Percentiles rank a stretch among this genome's conserved stretches.
phyloP scores from a whole-genome alignment of 306 rosid species.

The Phaseolus lunatus region DNA sequence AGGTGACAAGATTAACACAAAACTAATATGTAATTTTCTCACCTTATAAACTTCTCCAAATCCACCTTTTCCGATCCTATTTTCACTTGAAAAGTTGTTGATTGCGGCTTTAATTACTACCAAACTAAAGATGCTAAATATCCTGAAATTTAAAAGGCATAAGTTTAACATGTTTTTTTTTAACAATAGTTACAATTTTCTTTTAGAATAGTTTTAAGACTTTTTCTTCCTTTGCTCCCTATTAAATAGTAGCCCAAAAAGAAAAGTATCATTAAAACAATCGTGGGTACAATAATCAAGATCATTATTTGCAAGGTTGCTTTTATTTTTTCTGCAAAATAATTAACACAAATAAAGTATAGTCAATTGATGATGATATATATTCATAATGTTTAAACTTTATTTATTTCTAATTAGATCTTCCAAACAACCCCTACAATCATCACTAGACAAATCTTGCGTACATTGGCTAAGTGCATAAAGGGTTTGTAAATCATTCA shows the following conservation, averaged over 20 bases:
- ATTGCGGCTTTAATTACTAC: not conserved
- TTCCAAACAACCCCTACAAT: not conserved
- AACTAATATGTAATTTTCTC: not conserved
- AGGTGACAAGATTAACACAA: too few relatives aligned
- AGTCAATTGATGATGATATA: not conserved
- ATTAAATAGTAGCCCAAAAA: not conserved
- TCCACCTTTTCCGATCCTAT: not conserved
- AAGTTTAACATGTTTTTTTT: not conserved
- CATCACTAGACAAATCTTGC: not conserved
- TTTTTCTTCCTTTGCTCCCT: not conserved
- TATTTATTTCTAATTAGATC: not conserved
- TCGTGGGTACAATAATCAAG: not conserved
- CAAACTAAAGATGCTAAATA: not conserved
- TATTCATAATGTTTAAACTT: not conserved
- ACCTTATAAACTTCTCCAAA: not conserved
- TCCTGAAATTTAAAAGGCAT: not conserved
- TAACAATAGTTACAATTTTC: not conserved
- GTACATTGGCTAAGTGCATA: not conserved
- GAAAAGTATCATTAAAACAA: not conserved
- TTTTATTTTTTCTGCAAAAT: not conserved
- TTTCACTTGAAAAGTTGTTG: not conserved
- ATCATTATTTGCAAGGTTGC: not conserved
- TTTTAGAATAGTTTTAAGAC: not conserved
- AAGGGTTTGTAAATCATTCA: not conserved
- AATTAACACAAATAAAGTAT: not conserved